Conservation (phyloP, 2,329 filamentous ascomycete species). For the Nannizzia gypsea region DNA sequence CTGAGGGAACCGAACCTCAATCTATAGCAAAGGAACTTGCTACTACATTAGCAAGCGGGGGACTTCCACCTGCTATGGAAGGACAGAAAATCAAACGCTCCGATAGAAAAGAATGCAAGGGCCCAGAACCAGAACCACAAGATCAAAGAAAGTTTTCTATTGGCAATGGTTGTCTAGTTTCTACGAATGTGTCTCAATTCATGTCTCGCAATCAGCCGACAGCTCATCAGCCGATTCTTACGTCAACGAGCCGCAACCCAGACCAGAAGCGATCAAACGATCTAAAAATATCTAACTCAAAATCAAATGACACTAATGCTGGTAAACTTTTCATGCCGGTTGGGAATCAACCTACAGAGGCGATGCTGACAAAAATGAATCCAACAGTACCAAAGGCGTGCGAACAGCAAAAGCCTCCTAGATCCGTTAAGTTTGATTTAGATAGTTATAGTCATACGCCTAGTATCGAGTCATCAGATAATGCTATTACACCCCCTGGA, state of each 20-base stretch:
- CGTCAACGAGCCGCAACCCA: not conserved
- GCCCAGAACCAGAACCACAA: not conserved
- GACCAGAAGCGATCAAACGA: not conserved
- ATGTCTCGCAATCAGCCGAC: slow-evolving; percentile 10
- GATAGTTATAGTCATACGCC: not conserved
- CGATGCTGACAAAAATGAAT: not conserved
- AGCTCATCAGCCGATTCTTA: not conserved
- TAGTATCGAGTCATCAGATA: not conserved
- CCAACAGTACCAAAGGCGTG: not conserved
- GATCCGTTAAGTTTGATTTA: not conserved
- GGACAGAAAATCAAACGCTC: no score
- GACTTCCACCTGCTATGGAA: not conserved
- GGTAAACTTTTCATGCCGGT: not conserved
- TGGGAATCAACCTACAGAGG: not conserved
- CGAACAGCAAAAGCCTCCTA: not conserved
- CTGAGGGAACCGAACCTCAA: not conserved
- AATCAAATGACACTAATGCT: not conserved
- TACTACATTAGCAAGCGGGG: slow-evolving; percentile 2
- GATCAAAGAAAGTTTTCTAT: not conserved
- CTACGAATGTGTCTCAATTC: slow-evolving; percentile 14
- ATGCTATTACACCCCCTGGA: not conserved
- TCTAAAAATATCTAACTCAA: not conserved
- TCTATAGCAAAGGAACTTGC: slow-evolving; percentile 8
- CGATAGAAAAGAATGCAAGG: not conserved
- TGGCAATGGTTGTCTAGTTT: slow-evolving; percentile 10